Evolutionary conservation across 495 filamentous ascomycete species (phyloP).

Genomic region (Penicillium mononematosum): DNA sequence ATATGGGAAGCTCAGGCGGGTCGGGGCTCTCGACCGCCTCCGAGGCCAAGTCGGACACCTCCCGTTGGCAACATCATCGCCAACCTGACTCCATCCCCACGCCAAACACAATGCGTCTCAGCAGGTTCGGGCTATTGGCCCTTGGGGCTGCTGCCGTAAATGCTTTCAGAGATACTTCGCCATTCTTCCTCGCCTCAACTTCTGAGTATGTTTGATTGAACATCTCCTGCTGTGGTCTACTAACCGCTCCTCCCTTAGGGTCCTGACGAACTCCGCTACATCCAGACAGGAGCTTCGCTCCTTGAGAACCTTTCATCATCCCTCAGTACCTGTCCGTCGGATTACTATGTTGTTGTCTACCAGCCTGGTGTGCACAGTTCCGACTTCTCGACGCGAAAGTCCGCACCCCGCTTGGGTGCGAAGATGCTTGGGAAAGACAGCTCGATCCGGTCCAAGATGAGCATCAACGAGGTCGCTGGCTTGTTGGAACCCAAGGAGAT

Average conservation of each 20-base stretch:
- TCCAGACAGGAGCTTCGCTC: slow-evolving; percentile 44
- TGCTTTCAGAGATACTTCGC: slow-evolving; percentile 82
- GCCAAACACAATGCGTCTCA: slow-evolving; percentile 58
- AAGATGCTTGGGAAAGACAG: slow-evolving; percentile 50
- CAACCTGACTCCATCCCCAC: slow-evolving; percentile 20
- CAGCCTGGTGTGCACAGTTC: slow-evolving; percentile 73
- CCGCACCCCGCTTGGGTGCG: slow-evolving; percentile 61
- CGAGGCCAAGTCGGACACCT: slow-evolving; percentile 30
- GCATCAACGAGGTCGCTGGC: slow-evolving; percentile 63
- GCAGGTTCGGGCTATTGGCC: slow-evolving; percentile 58
- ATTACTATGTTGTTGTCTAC: slow-evolving; percentile 75
- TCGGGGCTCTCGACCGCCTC: slow-evolving; percentile 33
- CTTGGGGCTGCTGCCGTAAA: slow-evolving; percentile 57
- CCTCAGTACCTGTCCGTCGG: slow-evolving; percentile 67
- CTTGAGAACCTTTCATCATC: slow-evolving; percentile 27
- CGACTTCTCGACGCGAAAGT: slow-evolving; percentile 56
- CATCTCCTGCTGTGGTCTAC: slow-evolving; percentile 20
- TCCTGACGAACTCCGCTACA: slow-evolving; percentile 45
- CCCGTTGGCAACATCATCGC: slow-evolving; percentile 30
- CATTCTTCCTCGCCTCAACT: slow-evolving; percentile 81
- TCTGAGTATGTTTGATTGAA: slow-evolving; percentile 59
- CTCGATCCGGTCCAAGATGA: slow-evolving; percentile 47
- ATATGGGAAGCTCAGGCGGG: slow-evolving; percentile 29
- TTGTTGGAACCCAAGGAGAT: slow-evolving; percentile 56
- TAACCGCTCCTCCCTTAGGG: slow-evolving; percentile 40